These are phyloP conservation scores for Takashimella tepidaria DNA, from an alignment of 1,284 basidiomycete genomes.

Conservation along the genomic window DNA sequence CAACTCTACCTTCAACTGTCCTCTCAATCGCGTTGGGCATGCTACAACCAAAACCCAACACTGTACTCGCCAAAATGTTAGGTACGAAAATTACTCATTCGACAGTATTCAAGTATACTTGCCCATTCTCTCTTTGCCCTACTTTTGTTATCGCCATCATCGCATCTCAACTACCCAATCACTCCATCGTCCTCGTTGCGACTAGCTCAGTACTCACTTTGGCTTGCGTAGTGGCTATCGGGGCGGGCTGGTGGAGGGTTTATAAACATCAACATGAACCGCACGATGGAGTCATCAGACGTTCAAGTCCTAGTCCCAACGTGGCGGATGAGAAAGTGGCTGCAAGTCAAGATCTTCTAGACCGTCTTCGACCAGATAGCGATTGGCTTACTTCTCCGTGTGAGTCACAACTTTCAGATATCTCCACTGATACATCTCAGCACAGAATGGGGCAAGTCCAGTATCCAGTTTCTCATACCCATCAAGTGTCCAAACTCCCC, in stretches of 20 bases:
- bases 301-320: background rate
- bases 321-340: background rate
- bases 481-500: background rate
- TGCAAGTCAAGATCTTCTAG: constrained; percentile 2
- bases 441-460: constrained; percentile 7
- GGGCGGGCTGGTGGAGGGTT: background rate
- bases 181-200: constrained; percentile 8
- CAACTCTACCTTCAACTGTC: constrained; percentile 5
- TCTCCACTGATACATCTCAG: constrained; percentile 5
- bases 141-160: constrained; percentile 8
- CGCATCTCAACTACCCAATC: background rate
- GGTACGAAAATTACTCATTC: constrained; percentile 26
- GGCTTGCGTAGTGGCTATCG: background rate
- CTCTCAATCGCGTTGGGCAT: constrained; percentile 1
- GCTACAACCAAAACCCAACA: background rate
- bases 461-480: constrained; percentile 1
- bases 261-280: background rate
- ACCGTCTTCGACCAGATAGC: background rate
- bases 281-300: background rate
- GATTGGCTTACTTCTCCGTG: constrained; percentile 28
- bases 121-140: constrained; percentile 16
- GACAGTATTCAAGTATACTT: constrained; percentile 24
- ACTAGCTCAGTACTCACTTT: constrained; percentile 6
- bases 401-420: constrained; percentile 10
- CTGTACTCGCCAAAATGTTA: background rate